phyloP scores from a whole-genome alignment of 1,284 basidiomycete genomes.

The Cryptococcus wingfieldii region DNA sequence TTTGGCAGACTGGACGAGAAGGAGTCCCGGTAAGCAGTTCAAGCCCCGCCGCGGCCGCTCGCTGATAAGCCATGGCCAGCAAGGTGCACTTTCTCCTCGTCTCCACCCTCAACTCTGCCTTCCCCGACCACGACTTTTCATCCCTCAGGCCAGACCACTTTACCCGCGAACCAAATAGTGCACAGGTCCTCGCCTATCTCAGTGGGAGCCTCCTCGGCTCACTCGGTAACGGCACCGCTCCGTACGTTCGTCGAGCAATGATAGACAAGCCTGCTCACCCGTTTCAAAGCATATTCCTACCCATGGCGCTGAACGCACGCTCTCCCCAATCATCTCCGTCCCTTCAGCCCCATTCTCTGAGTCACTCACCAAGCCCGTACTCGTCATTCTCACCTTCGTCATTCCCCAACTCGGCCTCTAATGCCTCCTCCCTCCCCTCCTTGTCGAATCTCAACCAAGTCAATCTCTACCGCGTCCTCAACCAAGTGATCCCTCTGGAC shows the following conservation, averaged over 20 bases:
- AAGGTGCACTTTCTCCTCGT: constrained; percentile 68
- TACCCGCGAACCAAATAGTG: constrained; percentile 68
- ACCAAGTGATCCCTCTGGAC: constrained; percentile 81
- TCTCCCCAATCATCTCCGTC: constrained; percentile 2
- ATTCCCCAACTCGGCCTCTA: constrained; percentile 52
- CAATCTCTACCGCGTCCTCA: constrained; percentile 74
- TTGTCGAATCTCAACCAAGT: constrained; percentile 60
- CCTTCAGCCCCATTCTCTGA: not conserved
- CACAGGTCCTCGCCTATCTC: constrained; percentile 42
- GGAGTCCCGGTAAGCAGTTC: constrained; percentile 39
- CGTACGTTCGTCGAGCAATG: constrained; percentile 17
- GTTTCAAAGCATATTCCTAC: not conserved
- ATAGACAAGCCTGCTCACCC: not conserved
- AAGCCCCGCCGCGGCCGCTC: not conserved
- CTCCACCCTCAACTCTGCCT: constrained; percentile 92
- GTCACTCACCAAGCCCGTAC: not conserved
- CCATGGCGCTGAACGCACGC: not conserved
- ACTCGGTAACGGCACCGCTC: constrained; percentile 18
- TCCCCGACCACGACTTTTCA: constrained; percentile 96
- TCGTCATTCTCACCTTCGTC: constrained; percentile 26
- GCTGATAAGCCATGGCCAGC: not conserved
- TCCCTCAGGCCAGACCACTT: constrained; percentile 89
- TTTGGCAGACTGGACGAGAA: constrained; percentile 49
- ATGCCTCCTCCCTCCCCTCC: not conserved
- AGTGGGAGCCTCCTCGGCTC: constrained; percentile 30